Conservation (phyloP, 176 grass and related monocot genomes). For the Ampelocalamus luodianensis region DNA sequence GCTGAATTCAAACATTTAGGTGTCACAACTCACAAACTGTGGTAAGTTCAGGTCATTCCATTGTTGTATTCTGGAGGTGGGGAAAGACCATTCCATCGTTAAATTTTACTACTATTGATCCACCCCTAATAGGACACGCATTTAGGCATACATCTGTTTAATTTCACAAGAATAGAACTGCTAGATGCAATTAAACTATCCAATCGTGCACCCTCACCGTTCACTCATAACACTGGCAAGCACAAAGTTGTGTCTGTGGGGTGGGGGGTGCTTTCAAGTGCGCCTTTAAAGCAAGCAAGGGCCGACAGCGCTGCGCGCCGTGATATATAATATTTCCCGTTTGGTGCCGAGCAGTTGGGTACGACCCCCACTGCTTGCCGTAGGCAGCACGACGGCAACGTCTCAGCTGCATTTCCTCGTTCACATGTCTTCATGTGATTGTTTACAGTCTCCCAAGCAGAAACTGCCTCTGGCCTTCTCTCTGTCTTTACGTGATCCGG, state of each 20-base stretch:
- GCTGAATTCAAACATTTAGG: background rate
- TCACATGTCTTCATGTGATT: constrained; percentile 10
- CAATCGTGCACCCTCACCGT: background rate
- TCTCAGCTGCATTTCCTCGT: constrained; percentile 29
- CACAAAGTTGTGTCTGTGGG: constrained; percentile 31
- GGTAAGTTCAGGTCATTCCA: background rate
- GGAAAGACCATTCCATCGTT: background rate
- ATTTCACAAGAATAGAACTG: background rate
- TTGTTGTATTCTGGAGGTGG: background rate
- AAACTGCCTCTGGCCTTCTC: background rate
- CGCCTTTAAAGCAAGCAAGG: constrained; percentile 39
- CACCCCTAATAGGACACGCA: background rate
- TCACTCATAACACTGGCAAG: constrained; percentile 9
- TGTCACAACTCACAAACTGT: background rate
- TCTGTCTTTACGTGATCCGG: constrained; percentile 15
- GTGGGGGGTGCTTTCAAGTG: constrained; percentile 41
- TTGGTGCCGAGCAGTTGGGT: constrained; percentile 11
- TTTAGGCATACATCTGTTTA: constrained; percentile 4
- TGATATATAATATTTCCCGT: constrained; percentile 30
- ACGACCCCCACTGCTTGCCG: constrained; percentile 19
- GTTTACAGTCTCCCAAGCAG: constrained; percentile 10
- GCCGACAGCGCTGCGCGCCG: constrained; percentile 35
- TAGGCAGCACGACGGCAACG: constrained; percentile 39
- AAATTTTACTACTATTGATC: background rate
- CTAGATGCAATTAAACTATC: background rate